These are phyloP conservation scores for Coemansia sp. DNA, from an alignment of 192 early-diverging fungal genomes.

Conservation along the genomic window DNA sequence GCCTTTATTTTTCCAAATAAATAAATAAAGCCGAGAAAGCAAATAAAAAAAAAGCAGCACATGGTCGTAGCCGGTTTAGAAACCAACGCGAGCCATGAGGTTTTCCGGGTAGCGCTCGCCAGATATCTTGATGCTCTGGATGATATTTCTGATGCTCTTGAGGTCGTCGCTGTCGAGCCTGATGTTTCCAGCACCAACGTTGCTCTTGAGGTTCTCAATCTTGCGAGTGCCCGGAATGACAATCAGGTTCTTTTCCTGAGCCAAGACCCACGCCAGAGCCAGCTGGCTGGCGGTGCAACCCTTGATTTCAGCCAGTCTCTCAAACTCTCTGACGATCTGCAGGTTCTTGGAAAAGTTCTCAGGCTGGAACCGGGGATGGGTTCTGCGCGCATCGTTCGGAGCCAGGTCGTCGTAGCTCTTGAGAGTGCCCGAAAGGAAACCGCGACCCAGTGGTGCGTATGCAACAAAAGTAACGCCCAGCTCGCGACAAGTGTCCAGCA, in stretches of 20 bases:
- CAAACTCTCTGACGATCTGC: conserved; percentile 59
- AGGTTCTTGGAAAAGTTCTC: conserved; percentile 66
- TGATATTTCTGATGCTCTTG: conserved; percentile 6
- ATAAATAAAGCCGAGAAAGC: neutral
- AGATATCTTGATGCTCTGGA: neutral
- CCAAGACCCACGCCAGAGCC: neutral
- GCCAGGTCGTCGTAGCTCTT: conserved; percentile 58
- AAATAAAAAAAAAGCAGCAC: neutral
- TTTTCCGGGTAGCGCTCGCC: conserved; percentile 5
- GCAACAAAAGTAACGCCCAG: conserved; percentile 74
- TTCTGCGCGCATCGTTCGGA: conserved; percentile 57
- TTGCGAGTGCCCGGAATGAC: neutral
- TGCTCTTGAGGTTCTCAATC: conserved; percentile 1
- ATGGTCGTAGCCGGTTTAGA: neutral
- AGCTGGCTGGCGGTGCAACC: neutral
- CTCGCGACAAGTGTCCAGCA: conserved; percentile 71
- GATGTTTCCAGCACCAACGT: neutral
- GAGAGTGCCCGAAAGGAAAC: conserved; percentile 68
- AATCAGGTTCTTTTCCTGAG: neutral
- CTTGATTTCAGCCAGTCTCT: conserved; percentile 42
- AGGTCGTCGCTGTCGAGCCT: neutral
- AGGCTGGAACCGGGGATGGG: conserved; percentile 59
- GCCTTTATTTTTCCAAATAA: conserved; percentile 2
- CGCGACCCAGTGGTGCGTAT: conserved; percentile 72
- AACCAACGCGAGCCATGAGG: conserved; percentile 1